phyloP scores from a whole-genome alignment of 108 stramenopile genomes.

The Thalassiosira profunda region DNA sequence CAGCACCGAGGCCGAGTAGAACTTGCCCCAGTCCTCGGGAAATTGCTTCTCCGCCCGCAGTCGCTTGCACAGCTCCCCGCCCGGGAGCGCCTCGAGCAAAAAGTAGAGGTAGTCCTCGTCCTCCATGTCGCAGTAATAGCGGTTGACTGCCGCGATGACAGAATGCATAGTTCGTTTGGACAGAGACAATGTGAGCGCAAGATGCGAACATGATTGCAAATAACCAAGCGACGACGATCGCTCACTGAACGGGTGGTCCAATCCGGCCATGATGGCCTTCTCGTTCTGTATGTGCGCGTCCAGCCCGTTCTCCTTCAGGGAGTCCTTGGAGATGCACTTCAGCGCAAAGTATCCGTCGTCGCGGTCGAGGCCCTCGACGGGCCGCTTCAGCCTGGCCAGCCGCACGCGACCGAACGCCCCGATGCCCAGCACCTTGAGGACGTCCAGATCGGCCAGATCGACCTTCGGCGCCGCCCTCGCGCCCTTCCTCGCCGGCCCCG shows the following conservation, averaged over 20 bases:
- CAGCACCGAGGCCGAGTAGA: slow-evolving; percentile 63
- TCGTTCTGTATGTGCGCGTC: slow-evolving; percentile 54
- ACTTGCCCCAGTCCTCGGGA: slow-evolving; percentile 51
- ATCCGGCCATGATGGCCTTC: slow-evolving; percentile 45
- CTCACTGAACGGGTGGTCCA: slow-evolving; percentile 65
- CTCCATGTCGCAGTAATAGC: slow-evolving; percentile 53
- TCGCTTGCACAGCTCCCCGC: slow-evolving; percentile 70
- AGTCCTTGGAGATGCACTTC: slow-evolving; percentile 56
- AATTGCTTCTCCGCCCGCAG: slow-evolving; percentile 47
- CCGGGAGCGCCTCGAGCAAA: slow-evolving; percentile 63
- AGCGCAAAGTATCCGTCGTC: slow-evolving; percentile 55
- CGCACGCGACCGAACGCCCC: slow-evolving; percentile 55
- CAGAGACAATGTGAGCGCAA: too few species aligned
- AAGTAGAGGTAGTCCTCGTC: slow-evolving; percentile 61
- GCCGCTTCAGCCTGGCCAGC: slow-evolving; percentile 44
- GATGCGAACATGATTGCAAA: too few species aligned
- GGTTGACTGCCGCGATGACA: too few species aligned
- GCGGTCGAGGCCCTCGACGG: slow-evolving; percentile 25
- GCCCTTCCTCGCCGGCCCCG: slow-evolving; percentile 5
- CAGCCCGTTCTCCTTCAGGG: slow-evolving; percentile 51
- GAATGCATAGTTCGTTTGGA: too few species aligned
- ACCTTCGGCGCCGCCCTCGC: slow-evolving; percentile 13
- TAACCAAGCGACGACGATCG: too few species aligned
- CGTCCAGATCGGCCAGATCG: slow-evolving; percentile 34
- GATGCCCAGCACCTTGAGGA: slow-evolving; percentile 37